Percentiles rank a stretch among this genome's conserved stretches.
phyloP scores from a whole-genome alignment of 306 rosid species.

The Trifolium repens region DNA sequence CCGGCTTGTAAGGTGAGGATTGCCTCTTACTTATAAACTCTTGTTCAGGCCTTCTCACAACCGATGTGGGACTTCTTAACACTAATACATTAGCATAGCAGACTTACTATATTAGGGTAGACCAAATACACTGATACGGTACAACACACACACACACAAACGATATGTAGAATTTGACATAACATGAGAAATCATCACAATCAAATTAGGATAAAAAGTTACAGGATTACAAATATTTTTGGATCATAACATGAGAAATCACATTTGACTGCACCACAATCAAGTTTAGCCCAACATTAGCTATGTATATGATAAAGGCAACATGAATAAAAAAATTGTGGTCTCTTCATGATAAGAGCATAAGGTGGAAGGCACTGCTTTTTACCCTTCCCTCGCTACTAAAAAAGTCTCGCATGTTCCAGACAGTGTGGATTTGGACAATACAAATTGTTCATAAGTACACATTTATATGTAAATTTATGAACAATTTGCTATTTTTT shows the following conservation, averaged over 20 bases:
- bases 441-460: too few species aligned
- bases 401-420: not conserved
- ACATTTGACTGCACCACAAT: not conserved
- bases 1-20: too few species aligned
- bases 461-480: not conserved
- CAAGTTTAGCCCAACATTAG: not conserved
- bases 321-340: not conserved
- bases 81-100: not conserved
- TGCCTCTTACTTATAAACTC: too few species aligned
- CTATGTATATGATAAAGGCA: not conserved
- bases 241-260: slow-evolving; percentile 10
- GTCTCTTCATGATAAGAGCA: not conserved
- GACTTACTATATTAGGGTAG: not conserved
- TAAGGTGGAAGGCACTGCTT: not conserved
- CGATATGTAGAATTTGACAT: not conserved
- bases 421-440: not conserved
- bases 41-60: too few species aligned
- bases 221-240: not conserved
- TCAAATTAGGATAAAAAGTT: not conserved
- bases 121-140: not conserved
- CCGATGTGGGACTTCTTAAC: too few species aligned
- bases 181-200: not conserved
- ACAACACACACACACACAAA: not conserved
- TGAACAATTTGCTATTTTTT: too few species aligned
- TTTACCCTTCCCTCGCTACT: not conserved